Evolutionary conservation across 2,329 filamentous ascomycete genomes (phyloP), one percentile per base, ranked within the genome.

Genomic region (Chalara sp.): DNA sequence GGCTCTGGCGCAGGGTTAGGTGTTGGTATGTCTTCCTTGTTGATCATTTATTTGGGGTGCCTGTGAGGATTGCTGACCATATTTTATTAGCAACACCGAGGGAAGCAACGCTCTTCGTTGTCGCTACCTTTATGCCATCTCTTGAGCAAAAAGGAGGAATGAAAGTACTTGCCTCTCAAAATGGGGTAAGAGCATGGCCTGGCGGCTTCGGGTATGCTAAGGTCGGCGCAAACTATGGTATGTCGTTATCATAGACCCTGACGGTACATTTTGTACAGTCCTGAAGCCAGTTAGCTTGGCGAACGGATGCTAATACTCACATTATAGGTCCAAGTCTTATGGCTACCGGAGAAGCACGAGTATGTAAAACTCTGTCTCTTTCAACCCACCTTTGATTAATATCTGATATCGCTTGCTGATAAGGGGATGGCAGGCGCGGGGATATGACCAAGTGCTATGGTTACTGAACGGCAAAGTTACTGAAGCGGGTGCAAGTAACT

Each of bases 401-500:
- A 21, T 21, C 21, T 21, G 21, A 21, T 21, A 21, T 21, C 21
- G 3, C 21, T 21, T 21, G 21, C 21, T 21, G 3, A 21, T 3
- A 21, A 21, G 21, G 21, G 2, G 21, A 2, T 21, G 21, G 3
- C 21, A 21, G 21, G 73, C 72, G 8, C 72, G 79, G 40, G 91
- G 92, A 0, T 96, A 83, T 70, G 81, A 92, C 64, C 92, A 96
- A 76, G 86, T 96, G 50, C 78, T 96, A n/a, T 96, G 91, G 91
- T 77, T 96, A 47, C 93, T 95, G 40, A 77, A 92, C 59, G 80
- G 80, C 48, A 80, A 81, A 65, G 90, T 95, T 56, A 96, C 91
- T 2, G 91, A 96, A 73, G 91, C 91, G 2, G 91, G 91, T 5
- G 91, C 89, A 10, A 88, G 83, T 63, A 96, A 96, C 71, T 96